Evolutionary conservation across 768 basidiomycete genomes (phyloP).

Genomic region (Trichaptum fuscoviolaceum): DNA sequence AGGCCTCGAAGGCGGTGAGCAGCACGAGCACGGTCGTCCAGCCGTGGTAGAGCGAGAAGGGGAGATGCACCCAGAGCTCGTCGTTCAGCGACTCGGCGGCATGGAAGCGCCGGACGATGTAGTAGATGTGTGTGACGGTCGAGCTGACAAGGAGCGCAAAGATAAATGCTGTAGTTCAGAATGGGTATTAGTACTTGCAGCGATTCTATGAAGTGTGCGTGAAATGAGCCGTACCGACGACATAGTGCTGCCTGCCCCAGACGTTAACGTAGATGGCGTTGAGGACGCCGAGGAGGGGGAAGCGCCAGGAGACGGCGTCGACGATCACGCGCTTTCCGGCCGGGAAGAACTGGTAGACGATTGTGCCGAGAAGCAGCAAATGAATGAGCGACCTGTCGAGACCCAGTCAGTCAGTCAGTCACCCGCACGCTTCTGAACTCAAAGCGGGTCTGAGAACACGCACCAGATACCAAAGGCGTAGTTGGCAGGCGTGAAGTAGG

Average conservation of each 20-base stretch:
- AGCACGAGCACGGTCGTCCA: constrained; percentile 85
- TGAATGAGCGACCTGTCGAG: constrained; percentile 76
- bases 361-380: constrained; percentile 81
- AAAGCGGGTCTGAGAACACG: constrained; percentile 12
- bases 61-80: constrained; percentile 89
- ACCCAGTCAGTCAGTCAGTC: constrained; percentile 11
- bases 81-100: constrained; percentile 57
- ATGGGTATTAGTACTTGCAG: constrained; percentile 12
- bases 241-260: constrained; percentile 75
- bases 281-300: constrained; percentile 81
- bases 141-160: constrained; percentile 86
- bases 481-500: constrained; percentile 90
- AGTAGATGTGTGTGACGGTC: constrained; percentile 82
- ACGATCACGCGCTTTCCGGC: constrained; percentile 72
- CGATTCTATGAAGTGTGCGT: not conserved
- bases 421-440: not conserved
- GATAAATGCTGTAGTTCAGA: constrained; percentile 61
- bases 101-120: constrained; percentile 86
- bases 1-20: constrained; percentile 81
- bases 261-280: constrained; percentile 88
- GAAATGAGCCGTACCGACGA: constrained; percentile 44
- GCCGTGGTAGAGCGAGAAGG: constrained; percentile 94
- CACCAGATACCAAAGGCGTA: constrained; percentile 93
- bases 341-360: constrained; percentile 87
- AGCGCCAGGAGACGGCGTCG: constrained; percentile 87